Evolutionary conservation across 768 basidiomycete species (phyloP).

Genomic region (Phallus indusiatus): DNA sequence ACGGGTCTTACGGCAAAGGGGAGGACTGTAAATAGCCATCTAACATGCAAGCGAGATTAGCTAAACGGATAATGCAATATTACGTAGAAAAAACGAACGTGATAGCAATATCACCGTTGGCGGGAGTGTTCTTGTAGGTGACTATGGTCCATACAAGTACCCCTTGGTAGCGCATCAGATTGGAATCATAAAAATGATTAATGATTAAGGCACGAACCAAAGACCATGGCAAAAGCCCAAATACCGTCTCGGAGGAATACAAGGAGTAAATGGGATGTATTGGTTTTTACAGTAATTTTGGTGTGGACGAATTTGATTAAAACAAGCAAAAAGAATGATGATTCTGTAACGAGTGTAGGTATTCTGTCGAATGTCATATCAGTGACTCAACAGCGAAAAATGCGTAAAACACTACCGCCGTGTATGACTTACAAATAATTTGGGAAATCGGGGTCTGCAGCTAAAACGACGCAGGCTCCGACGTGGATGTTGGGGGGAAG

Average conservation of each 20-base stretch:
- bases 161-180: neutral
- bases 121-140: neutral
- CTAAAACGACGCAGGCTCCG: neutral
- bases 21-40: neutral
- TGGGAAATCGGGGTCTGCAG: neutral
- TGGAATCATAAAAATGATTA: neutral
- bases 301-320: slow-evolving; percentile 1
- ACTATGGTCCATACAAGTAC: slow-evolving; percentile 1
- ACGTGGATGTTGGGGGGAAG: neutral
- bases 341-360: neutral
- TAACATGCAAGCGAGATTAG: neutral
- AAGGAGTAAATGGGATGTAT: neutral
- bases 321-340: neutral
- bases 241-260: slow-evolving; percentile 6
- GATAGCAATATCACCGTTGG: slow-evolving; percentile 2
- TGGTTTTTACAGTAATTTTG: neutral
- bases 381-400: neutral
- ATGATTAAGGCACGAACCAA: neutral
- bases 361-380: neutral
- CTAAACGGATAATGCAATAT: neutral
- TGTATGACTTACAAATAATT: neutral
- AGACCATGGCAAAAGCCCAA: slow-evolving; percentile 4
- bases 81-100: neutral
- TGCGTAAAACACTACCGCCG: neutral
- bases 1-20: neutral